These are phyloP conservation scores for Cocos nucifera DNA, from an alignment of 176 grass and related monocot species.

Conservation along the genomic window DNA sequence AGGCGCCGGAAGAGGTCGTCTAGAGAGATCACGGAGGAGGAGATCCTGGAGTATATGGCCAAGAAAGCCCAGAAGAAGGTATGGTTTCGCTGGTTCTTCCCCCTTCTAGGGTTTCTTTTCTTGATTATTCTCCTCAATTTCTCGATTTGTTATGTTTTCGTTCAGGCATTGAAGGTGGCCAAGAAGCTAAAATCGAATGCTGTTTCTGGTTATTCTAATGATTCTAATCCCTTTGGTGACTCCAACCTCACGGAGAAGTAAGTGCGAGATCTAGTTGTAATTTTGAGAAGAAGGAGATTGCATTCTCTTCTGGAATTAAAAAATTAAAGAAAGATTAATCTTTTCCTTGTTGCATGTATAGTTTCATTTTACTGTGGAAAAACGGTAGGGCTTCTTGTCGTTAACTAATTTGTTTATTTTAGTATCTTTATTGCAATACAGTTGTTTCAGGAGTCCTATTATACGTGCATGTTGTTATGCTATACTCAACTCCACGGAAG, in stretches of 20 bases:
- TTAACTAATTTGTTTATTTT: too few relatives aligned
- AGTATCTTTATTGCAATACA: too few relatives aligned
- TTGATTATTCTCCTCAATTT: not conserved
- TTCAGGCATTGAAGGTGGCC: conserved; percentile 79
- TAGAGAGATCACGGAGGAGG: conserved; percentile 69
- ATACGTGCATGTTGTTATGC: too few relatives aligned
- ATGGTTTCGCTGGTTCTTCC: not conserved
- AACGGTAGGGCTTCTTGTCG: too few relatives aligned
- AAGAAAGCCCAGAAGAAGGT: conserved; percentile 96
- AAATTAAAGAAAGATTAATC: too few relatives aligned
- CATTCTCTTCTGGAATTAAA: too few relatives aligned
- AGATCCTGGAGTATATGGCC: conserved; percentile 72
- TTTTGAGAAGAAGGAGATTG: too few relatives aligned
- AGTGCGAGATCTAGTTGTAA: not conserved
- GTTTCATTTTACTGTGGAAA: too few relatives aligned
- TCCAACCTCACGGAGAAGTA: conserved; percentile 91
- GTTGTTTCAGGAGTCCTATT: too few relatives aligned
- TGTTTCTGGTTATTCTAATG: conserved; percentile 73
- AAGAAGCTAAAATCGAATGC: conserved; percentile 85
- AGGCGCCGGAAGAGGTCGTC: conserved; percentile 15
- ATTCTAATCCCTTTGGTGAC: conserved; percentile 89
- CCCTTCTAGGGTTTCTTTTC: conserved; percentile 1
- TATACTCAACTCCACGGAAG: too few relatives aligned
- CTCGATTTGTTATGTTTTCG: not conserved
- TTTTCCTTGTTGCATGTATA: too few relatives aligned